Evolutionary conservation across 176 grass and related monocot genomes (phyloP), one percentile per base, ranked within the genome.

Genomic region (Aegilops bicornis): DNA sequence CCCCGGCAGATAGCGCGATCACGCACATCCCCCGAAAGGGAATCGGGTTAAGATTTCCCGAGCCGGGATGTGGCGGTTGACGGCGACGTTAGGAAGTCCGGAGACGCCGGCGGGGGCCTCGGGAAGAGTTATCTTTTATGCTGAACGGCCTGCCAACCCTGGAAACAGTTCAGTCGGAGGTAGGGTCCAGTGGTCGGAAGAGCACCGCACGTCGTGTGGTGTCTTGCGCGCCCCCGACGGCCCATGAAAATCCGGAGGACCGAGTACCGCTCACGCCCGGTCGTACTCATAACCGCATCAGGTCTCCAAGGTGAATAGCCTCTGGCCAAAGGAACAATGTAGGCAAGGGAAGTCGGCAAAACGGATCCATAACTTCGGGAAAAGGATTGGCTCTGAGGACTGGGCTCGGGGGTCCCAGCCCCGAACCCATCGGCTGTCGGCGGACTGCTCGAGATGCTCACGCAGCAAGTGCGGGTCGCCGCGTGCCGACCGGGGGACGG

Each of bases 331-430:
- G 87, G 92, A 94, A 92, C 64, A 91, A 95, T 88, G 85, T 95
- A 92, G 90, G 93, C 88, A 95, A 95, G 90, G 85, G 88, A 92
- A 95, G 93, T 95, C 85, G 79, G 81, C 90, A 92, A 92, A 92
- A 92, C 29, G 79, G 93, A 95, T 95, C 88, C 87, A 81, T 94
- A 94, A 89, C 92, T 88, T 94, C 87, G 79, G 86, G 89, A 93
- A 93, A 93, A 93, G 82, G 92, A 93, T 91, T 93, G 86, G 86
- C 88, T 93, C 86, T 93, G 79, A 93, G 89, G 92, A 62, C 48
- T 91, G 75, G 92, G 89, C 92, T 69, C 83, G 89, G 92, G 92
- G 89, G 89, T 91, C 89, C 92, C 81, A 74, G 83, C 78, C 83
- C 78, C 85, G 80, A 90, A 91, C 89, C 79, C 84, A 37, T 78